A percentile compares a stretch with the other conserved stretches of the same genome.
phyloP scores from a whole-genome alignment of 495 filamentous ascomycete genomes.

The Peziza echinospora region DNA sequence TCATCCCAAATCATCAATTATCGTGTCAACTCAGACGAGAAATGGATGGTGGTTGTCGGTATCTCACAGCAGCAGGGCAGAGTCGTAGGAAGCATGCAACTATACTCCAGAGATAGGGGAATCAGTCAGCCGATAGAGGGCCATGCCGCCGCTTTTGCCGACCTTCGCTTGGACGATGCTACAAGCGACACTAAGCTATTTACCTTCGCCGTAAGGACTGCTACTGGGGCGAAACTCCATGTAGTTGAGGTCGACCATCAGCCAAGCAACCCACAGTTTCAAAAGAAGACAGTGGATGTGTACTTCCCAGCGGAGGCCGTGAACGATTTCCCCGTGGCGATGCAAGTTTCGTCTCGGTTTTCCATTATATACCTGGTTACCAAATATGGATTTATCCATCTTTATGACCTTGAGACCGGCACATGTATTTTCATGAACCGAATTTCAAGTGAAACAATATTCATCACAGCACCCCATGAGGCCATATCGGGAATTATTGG shows the following conservation, averaged over 20 bases:
- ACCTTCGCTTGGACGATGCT: constrained; percentile 66
- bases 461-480: constrained; percentile 71
- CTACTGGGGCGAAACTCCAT: constrained; percentile 81
- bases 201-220: constrained; percentile 79
- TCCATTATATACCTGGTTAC: constrained; percentile 91
- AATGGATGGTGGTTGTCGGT: constrained; percentile 95
- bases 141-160: constrained; percentile 88
- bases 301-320: constrained; percentile 90
- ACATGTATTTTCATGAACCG: constrained; percentile 99
- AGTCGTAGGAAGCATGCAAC: constrained; percentile 86
- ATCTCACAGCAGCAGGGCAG: constrained; percentile 84
- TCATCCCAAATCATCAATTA: constrained; percentile 99
- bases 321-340: constrained; percentile 94
- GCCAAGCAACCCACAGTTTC: constrained; percentile 61
- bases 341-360: constrained; percentile 91
- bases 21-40: constrained; percentile 79
- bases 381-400: constrained; percentile 97
- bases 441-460: constrained; percentile 97
- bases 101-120: constrained; percentile 84
- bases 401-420: constrained; percentile 91
- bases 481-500: constrained; percentile 75
- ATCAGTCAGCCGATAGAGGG: constrained; percentile 97
- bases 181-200: constrained; percentile 84
- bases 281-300: constrained; percentile 89
- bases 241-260: constrained; percentile 95